A percentile compares a stretch with the other conserved stretches of the same genome.
These are phyloP conservation scores for Bremia lactucae DNA, from an alignment of 352 stramenopile species.

Conservation along the genomic window DNA sequence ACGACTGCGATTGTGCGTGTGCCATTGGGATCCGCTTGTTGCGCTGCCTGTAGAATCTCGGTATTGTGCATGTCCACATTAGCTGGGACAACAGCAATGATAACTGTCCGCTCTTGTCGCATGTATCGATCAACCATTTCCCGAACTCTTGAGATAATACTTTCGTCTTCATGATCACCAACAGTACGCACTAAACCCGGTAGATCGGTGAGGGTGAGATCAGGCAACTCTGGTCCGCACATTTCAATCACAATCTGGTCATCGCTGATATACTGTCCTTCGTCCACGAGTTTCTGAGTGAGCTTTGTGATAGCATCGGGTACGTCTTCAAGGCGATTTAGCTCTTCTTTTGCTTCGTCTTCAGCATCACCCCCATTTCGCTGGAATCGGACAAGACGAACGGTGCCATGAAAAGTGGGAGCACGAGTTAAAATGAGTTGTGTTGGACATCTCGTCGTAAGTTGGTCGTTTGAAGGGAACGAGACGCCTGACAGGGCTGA, in stretches of 20 bases:
- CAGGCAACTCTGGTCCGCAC: slow-evolving; percentile 39
- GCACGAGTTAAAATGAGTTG: slow-evolving; percentile 53
- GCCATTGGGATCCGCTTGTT: slow-evolving; percentile 53
- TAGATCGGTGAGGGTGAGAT: slow-evolving; percentile 77
- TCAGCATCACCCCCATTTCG: slow-evolving; percentile 3
- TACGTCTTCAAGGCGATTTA: slow-evolving; percentile 16
- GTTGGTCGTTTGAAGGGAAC: slow-evolving; percentile 67
- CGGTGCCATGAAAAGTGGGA: slow-evolving; percentile 28
- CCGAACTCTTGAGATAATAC: slow-evolving; percentile 59
- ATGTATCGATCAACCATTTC: slow-evolving; percentile 66
- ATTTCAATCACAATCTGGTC: slow-evolving; percentile 75
- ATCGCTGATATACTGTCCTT: slow-evolving; percentile 61
- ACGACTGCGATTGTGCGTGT: slow-evolving; percentile 78
- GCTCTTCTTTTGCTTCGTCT: slow-evolving; percentile 5
- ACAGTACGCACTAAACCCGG: slow-evolving; percentile 56
- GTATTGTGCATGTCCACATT: slow-evolving; percentile 84
- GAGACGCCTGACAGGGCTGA: slow-evolving; percentile 70
- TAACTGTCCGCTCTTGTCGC: slow-evolving; percentile 62
- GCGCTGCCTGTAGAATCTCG: slow-evolving; percentile 62
- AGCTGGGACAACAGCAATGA: slow-evolving; percentile 76
- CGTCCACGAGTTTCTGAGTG: slow-evolving; percentile 47
- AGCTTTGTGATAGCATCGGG: slow-evolving; percentile 18
- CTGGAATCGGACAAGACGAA: slow-evolving; percentile 56
- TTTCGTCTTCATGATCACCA: slow-evolving; percentile 48
- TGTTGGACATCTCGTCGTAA: slow-evolving; percentile 76